phyloP scores from a whole-genome alignment of 1,284 basidiomycete species.

The Moniliophthora roreri region DNA sequence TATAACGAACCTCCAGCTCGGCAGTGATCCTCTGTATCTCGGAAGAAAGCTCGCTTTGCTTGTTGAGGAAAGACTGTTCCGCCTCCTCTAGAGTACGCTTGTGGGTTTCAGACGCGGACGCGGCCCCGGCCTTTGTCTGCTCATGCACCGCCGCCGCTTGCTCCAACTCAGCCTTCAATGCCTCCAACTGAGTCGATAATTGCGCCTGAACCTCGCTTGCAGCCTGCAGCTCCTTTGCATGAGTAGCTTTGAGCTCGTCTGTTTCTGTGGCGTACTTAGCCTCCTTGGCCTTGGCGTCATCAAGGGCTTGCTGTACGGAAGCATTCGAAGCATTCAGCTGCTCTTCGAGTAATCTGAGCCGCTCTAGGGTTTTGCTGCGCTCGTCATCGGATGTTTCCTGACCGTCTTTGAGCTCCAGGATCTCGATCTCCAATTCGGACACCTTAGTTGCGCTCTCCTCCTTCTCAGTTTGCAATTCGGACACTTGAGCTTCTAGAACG shows the following conservation, averaged over 20 bases:
- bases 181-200: constrained; percentile 44
- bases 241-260: constrained; percentile 40
- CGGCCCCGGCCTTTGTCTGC: constrained; percentile 43
- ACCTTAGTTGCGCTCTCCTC: constrained; percentile 76
- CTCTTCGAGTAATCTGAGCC: constrained; percentile 51
- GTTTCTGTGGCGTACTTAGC: constrained; percentile 41
- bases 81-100: constrained; percentile 47
- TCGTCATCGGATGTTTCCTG: constrained; percentile 67
- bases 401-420: constrained; percentile 74
- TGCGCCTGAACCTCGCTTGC: constrained; percentile 45
- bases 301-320: constrained; percentile 49
- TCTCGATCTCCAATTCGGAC: constrained; percentile 76
- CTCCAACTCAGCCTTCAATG: constrained; percentile 45
- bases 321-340: constrained; percentile 47
- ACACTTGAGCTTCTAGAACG: constrained; percentile 52
- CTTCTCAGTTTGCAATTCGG: constrained; percentile 60
- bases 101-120: constrained; percentile 46
- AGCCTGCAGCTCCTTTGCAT: constrained; percentile 45
- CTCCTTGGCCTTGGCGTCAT: constrained; percentile 53
- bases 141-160: constrained; percentile 46
- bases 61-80: constrained; percentile 44
- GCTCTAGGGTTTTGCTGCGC: constrained; percentile 43
- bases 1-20: constrained; percentile 59
- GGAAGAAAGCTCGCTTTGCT: constrained; percentile 56
- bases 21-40: constrained; percentile 54